Evolutionary conservation across 2,329 filamentous ascomycete genomes (phyloP).

Genomic region (Aspergillus neotritici): DNA sequence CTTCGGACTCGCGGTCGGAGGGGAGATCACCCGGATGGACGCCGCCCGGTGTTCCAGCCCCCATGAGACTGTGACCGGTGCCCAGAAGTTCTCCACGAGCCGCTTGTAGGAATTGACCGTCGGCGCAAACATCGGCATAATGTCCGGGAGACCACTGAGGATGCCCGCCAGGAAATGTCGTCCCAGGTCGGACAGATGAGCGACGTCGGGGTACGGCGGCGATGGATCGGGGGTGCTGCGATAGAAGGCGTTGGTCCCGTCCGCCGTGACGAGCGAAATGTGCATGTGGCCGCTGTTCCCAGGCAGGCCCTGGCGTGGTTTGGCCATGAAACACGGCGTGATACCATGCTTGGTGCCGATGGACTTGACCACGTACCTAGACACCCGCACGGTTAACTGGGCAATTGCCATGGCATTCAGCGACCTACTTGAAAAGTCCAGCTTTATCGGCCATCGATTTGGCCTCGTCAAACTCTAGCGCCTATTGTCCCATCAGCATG

Average conservation of each 20-base stretch:
- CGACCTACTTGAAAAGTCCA: slow-evolving; percentile 75
- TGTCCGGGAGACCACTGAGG: slow-evolving; percentile 79
- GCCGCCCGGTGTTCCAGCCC: slow-evolving; percentile 91
- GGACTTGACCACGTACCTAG: slow-evolving; percentile 76
- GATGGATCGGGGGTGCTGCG: slow-evolving; percentile 66
- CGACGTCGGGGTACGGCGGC: slow-evolving; percentile 68
- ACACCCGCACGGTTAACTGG: slow-evolving; percentile 8
- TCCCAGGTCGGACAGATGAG: slow-evolving; percentile 76
- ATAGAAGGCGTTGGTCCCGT: slow-evolving; percentile 79
- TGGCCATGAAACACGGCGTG: slow-evolving; percentile 98
- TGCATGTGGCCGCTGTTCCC: slow-evolving; percentile 97
- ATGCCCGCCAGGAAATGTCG: slow-evolving; percentile 90
- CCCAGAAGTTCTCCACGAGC: slow-evolving; percentile 98
- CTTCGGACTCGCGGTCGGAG: slow-evolving; percentile 75
- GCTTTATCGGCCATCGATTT: slow-evolving; percentile 87
- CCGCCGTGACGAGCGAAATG: slow-evolving; percentile 73
- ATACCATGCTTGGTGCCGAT: slow-evolving; percentile 82
- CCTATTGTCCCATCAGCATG: slow-evolving; percentile 35
- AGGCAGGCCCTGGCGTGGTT: slow-evolving; percentile 81
- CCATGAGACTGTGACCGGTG: slow-evolving; percentile 95
- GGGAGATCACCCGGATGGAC: slow-evolving; percentile 81
- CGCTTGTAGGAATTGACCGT: slow-evolving; percentile 98
- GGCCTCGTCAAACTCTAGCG: slow-evolving; percentile 84
- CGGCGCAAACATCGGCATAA: slow-evolving; percentile 92
- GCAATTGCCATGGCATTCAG: background rate